Conservation (phyloP, 495 filamentous ascomycete species). For the Talaromyces stipitatus region DNA sequence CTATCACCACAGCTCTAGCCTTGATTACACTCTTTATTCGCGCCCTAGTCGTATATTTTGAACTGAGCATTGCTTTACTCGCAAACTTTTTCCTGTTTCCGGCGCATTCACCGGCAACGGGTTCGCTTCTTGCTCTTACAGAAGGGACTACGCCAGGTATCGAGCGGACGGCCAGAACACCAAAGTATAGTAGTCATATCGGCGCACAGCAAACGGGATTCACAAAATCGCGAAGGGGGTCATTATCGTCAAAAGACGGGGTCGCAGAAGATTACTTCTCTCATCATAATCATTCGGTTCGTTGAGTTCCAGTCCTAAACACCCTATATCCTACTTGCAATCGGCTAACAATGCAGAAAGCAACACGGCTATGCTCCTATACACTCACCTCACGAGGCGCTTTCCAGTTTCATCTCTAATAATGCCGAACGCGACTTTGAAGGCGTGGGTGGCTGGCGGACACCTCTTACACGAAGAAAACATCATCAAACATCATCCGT, state of each 20-base stretch:
- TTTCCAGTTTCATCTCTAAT: constrained; percentile 27
- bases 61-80: constrained; percentile 53
- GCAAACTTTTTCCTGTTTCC: constrained; percentile 48
- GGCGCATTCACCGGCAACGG: constrained; percentile 18
- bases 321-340: not conserved
- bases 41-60: constrained; percentile 59
- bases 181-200: not conserved
- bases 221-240: not conserved
- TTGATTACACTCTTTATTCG: constrained; percentile 57
- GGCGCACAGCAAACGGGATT: not conserved
- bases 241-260: not conserved
- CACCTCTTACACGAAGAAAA: constrained; percentile 15
- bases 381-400: constrained; percentile 9
- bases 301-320: not conserved
- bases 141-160: constrained; percentile 23
- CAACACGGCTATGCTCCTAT: constrained; percentile 6
- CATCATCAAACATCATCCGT: constrained; percentile 36
- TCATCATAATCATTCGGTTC: constrained; percentile 11
- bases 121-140: constrained; percentile 24
- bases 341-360: constrained; percentile 7
- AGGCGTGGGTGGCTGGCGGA: constrained; percentile 76
- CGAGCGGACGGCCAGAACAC: constrained; percentile 17
- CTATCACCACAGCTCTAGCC: constrained; percentile 59
- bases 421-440: constrained; percentile 65
- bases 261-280: not conserved